Evolutionary conservation across 164 flowering plant genomes (phyloP).

Genomic region (Piper betle): DNA sequence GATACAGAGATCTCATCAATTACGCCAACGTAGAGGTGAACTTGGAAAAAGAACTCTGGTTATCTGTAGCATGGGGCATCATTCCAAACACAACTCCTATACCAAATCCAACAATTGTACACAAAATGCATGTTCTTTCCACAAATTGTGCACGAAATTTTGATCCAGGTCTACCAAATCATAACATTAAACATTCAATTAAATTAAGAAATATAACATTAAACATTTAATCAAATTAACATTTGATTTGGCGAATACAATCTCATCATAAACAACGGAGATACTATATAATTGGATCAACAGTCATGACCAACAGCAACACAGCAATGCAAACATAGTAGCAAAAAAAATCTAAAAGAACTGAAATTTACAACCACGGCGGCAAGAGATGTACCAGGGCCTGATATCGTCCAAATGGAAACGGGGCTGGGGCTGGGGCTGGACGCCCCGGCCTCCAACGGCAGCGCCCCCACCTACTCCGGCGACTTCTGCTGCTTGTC

Average conservation of each 20-base stretch:
- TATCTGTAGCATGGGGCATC: conserved; percentile 1
- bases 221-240: neutral
- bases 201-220: too few relatives aligned
- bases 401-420: conserved; percentile 85
- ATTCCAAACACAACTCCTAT: conserved; percentile 1
- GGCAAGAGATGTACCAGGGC: conserved; percentile 68
- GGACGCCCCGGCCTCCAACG: conserved; percentile 8
- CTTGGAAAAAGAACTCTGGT: neutral
- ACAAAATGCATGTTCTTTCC: neutral
- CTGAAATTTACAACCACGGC: too few relatives aligned
- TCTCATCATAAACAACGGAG: too few relatives aligned
- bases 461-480: conserved; percentile 13
- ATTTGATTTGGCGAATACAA: too few relatives aligned
- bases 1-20: neutral
- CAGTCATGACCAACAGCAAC: neutral
- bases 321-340: neutral
- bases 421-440: conserved; percentile 35
- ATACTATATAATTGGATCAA: too few relatives aligned
- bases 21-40: neutral
- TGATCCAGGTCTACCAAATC: neutral
- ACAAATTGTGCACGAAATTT: neutral
- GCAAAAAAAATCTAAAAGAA: too few relatives aligned
- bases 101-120: too few relatives aligned
- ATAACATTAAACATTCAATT: too few relatives aligned
- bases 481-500: conserved; percentile 46